Evolutionary conservation across 2,329 filamentous ascomycete species (phyloP).

Genomic region (Penicillium paneum): DNA sequence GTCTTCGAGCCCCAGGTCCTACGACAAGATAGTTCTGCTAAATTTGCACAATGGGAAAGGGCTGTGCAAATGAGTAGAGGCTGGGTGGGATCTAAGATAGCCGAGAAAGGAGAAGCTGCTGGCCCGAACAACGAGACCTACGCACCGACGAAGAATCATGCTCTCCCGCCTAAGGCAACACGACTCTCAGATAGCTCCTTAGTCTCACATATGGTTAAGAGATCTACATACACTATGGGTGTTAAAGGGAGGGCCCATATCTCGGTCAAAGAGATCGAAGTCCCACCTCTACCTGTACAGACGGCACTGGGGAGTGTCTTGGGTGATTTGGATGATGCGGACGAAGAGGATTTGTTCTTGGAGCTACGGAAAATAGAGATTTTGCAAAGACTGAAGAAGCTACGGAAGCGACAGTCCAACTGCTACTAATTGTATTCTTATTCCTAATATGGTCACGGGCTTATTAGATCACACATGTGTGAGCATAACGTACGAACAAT

Average conservation of each 20-base stretch:
- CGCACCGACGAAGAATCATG: not conserved
- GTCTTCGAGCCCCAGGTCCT: slow-evolving; percentile 66
- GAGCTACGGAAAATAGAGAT: slow-evolving; percentile 37
- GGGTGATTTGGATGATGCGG: slow-evolving; percentile 31
- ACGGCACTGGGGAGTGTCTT: slow-evolving; percentile 21
- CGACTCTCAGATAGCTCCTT: not conserved
- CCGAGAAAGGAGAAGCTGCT: not conserved
- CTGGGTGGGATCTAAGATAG: slow-evolving; percentile 48
- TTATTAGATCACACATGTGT: not conserved
- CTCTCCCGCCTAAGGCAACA: not conserved
- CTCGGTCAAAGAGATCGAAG: slow-evolving; percentile 15
- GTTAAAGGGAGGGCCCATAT: slow-evolving; percentile 12
- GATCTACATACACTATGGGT: not conserved
- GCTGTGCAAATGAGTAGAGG: slow-evolving; percentile 73
- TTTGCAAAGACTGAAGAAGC: slow-evolving; percentile 32
- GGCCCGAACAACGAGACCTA: not conserved
- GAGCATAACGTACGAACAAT: not conserved
- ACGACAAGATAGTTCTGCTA: slow-evolving; percentile 52
- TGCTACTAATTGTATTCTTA: slow-evolving; percentile 12
- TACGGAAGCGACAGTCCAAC: slow-evolving; percentile 24
- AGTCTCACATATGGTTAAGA: slow-evolving; percentile 14
- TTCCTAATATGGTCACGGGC: not conserved
- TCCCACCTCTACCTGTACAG: slow-evolving; percentile 12
- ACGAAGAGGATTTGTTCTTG: slow-evolving; percentile 37
- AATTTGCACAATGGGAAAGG: slow-evolving; percentile 68